Conservation (phyloP, 768 basidiomycete genomes). For the Kwoniella dendrophila region DNA sequence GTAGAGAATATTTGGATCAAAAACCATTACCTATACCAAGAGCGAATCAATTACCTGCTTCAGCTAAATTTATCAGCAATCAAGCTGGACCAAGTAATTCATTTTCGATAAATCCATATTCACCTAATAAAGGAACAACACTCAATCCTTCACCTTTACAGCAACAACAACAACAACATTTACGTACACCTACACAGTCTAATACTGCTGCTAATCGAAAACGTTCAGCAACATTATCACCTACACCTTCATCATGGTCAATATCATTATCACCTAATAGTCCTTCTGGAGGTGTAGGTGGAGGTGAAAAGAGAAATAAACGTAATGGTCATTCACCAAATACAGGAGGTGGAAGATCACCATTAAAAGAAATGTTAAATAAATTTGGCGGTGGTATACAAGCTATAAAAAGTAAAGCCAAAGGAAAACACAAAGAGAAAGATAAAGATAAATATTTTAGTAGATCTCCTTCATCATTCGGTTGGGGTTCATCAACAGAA, state of each 20-base stretch:
- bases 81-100: conserved; percentile 18
- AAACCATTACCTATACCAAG: conserved; percentile 43
- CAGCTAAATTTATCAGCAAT: not conserved
- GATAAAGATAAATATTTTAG: conserved; percentile 28
- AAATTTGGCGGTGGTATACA: conserved; percentile 43
- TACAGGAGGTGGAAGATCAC: conserved; percentile 39
- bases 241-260: conserved; percentile 38
- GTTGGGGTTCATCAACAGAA: too few species aligned
- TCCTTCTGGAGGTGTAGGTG: too few species aligned
- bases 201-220: too few species aligned
- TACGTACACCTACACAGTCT: conserved; percentile 38
- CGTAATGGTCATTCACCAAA: too few species aligned
- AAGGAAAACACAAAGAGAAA: conserved; percentile 37
- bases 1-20: conserved; percentile 41
- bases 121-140: not conserved
- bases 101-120: not conserved
- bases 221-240: conserved; percentile 31
- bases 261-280: conserved; percentile 38
- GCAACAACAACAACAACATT: conserved; percentile 40
- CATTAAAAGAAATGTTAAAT: conserved; percentile 46
- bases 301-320: conserved; percentile 32
- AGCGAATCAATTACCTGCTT: conserved; percentile 19
- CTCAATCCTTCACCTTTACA: conserved; percentile 39
- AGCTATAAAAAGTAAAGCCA: conserved; percentile 36
- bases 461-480: conserved; percentile 20